phyloP scores from a whole-genome alignment of 306 rosid genomes.

The Abrus pulchellus region DNA sequence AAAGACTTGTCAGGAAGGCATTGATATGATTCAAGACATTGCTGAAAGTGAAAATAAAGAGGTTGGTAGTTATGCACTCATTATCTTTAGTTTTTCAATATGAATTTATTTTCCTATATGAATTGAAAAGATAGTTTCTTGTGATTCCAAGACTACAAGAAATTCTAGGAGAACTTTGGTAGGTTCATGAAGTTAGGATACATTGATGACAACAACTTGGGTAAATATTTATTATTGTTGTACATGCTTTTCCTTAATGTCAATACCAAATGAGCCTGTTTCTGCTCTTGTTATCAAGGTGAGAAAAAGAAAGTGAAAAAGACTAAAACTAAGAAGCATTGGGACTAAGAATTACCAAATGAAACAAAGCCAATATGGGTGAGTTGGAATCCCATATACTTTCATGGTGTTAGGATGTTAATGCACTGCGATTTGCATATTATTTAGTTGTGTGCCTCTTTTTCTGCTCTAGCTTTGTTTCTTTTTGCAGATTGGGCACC shows the following conservation, averaged over 20 bases:
- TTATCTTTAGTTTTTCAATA: constrained; percentile 23
- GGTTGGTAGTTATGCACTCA: constrained; percentile 55
- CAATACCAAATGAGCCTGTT: constrained; percentile 14
- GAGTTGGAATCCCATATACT: constrained; percentile 48
- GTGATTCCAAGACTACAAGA: constrained; percentile 84
- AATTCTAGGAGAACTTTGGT: constrained; percentile 99
- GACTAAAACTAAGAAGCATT: constrained; percentile 88
- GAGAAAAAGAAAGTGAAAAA: constrained; percentile 78
- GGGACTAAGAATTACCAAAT: constrained; percentile 98
- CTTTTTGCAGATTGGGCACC: constrained; percentile 76
- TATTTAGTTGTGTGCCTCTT: constrained; percentile 38
- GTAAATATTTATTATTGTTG: neutral
- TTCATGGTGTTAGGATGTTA: too few relatives aligned
- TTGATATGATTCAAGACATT: constrained; percentile 97
- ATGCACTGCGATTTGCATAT: neutral
- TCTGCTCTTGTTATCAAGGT: constrained; percentile 60
- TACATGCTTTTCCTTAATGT: neutral
- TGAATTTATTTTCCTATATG: constrained; percentile 34
- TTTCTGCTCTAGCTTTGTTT: constrained; percentile 16
- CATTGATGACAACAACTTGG: constrained; percentile 61
- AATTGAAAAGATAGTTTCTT: constrained; percentile 28
- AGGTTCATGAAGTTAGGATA: constrained; percentile 92
- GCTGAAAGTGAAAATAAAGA: constrained; percentile 91
- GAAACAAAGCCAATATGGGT: constrained; percentile 99
- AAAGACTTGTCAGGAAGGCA: constrained; percentile 90